These are phyloP conservation scores for Talaromyces sp. DNA, from an alignment of 2,329 filamentous ascomycete species.

Conservation along the genomic window DNA sequence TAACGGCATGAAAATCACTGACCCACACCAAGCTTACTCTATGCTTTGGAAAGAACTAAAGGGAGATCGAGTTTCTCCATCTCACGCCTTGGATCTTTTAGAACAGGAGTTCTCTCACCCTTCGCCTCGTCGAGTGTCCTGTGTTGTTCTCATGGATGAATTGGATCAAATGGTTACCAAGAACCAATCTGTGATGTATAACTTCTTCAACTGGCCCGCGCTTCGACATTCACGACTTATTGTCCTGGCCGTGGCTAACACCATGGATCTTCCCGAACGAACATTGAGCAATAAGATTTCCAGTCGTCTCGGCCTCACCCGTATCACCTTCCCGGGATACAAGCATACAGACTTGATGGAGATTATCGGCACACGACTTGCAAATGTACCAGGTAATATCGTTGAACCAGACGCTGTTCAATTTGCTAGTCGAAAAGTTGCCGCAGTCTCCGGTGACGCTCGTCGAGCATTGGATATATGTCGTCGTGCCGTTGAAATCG, in stretches of 20 bases:
- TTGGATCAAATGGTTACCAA: constrained; percentile 96
- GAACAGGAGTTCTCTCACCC: constrained; percentile 92
- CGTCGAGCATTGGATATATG: constrained; percentile 93
- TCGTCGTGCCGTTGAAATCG: constrained; percentile 89
- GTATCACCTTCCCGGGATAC: constrained; percentile 96
- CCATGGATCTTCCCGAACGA: constrained; percentile 95
- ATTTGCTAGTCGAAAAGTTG: constrained; percentile 95
- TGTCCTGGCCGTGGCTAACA: constrained; percentile 96
- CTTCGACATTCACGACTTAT: constrained; percentile 89
- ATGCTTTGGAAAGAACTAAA: constrained; percentile 95
- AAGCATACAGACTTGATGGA: constrained; percentile 96
- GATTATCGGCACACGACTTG: constrained; percentile 92
- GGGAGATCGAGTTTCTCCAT: constrained; percentile 86
- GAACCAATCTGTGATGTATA: constrained; percentile 99
- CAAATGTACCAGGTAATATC: constrained; percentile 83
- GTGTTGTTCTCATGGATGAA: constrained; percentile 98
- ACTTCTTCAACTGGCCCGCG: constrained; percentile 99
- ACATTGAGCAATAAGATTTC: constrained; percentile 99
- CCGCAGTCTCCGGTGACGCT: constrained; percentile 92
- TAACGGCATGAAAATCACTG: constrained; percentile 99
- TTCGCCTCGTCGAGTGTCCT: constrained; percentile 86
- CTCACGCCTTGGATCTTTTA: constrained; percentile 86
- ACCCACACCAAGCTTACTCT: constrained; percentile 94
- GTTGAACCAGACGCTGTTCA: constrained; percentile 93
- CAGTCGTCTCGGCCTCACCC: constrained; percentile 82